Evolutionary conservation across 2,329 filamentous ascomycete genomes (phyloP).

Genomic region (Apiospora rasikravindrae): DNA sequence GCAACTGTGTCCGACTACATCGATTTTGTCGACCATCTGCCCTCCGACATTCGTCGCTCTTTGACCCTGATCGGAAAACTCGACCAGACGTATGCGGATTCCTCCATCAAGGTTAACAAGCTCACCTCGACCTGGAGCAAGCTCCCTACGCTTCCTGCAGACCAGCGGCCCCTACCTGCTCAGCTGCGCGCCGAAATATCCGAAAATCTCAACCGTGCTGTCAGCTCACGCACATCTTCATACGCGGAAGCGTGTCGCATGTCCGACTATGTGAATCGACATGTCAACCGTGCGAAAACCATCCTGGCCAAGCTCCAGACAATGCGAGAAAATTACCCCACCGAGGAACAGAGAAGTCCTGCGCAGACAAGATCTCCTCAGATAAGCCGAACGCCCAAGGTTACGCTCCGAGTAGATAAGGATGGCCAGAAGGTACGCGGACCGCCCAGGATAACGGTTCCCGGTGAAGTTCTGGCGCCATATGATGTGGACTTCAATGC

Average conservation of each 20-base stretch:
- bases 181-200: slow-evolving; percentile 66
- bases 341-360: slow-evolving; percentile 58
- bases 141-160: slow-evolving; percentile 54
- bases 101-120: slow-evolving; percentile 60
- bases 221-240: slow-evolving; percentile 62
- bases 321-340: slow-evolving; percentile 66
- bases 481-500: slow-evolving; percentile 69
- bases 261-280: slow-evolving; percentile 66
- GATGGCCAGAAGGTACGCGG: slow-evolving; percentile 53
- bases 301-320: slow-evolving; percentile 63
- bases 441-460: slow-evolving; percentile 66
- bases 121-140: slow-evolving; percentile 62
- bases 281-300: slow-evolving; percentile 64
- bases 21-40: slow-evolving; percentile 73
- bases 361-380: slow-evolving; percentile 60
- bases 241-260: slow-evolving; percentile 68
- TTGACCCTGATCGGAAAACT: slow-evolving; percentile 69
- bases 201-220: slow-evolving; percentile 56
- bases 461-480: slow-evolving; percentile 68
- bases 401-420: slow-evolving; percentile 49
- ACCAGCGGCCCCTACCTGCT: slow-evolving; percentile 53
- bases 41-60: slow-evolving; percentile 69
- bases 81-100: slow-evolving; percentile 61
- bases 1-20: slow-evolving; percentile 74
- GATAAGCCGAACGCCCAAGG: slow-evolving; percentile 53